Base-by-base conservation (phyloP, 2,329 filamentous ascomycete species). In the Tolypocladium nubicola region DNA sequence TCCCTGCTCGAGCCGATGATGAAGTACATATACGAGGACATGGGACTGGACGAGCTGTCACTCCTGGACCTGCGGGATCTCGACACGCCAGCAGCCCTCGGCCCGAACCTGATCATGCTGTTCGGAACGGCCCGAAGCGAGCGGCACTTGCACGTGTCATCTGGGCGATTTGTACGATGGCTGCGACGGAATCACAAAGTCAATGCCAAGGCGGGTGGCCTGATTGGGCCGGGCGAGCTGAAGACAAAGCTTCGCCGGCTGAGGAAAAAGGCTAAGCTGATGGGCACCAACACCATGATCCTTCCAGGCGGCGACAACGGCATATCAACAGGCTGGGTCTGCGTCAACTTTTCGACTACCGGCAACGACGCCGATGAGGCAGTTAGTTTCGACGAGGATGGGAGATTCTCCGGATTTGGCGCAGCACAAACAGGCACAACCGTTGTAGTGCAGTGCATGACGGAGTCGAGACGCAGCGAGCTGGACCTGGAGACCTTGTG, bases 271-370 rank as follows among this genome's bases (percentile, higher is more conserved):
- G 88, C 90, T 38, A 90, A 90, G 70, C 76, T 97, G 60, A 76
- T 96, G 63, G 90, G 89, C 16, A 88, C 82, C 59, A 84, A 85
- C 2, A 82, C 84, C 0, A 84, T 85, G n/a, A 79, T 81, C 52
- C 77, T 83, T 7, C 82, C 83, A 13, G 81, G 80, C 53, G 75
- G 80, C 1, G 92, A 96, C 64, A 90, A 97, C 67, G 93, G 92
- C 2, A 89, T 96, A 55, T 86, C 88, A 14, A 97, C 93, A 1
- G 92, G 91, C 11, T 99, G 94, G 94, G 88, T 99, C 23, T 99
- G 94, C 71, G 89, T 97, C 60, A 95, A 96, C 68, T 81, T 94
- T 11, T 90, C 89, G 5, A 82, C 82, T 19, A 79, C 90, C 1
- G 82, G 87, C 49, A 80, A 81, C 26, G 76, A 79, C n/a, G 65